Percentiles rank a stretch among this genome's conserved stretches.
These are phyloP conservation scores for Starmerella riodocensis DNA, from an alignment of 805 yeast species.

Conservation along the genomic window DNA sequence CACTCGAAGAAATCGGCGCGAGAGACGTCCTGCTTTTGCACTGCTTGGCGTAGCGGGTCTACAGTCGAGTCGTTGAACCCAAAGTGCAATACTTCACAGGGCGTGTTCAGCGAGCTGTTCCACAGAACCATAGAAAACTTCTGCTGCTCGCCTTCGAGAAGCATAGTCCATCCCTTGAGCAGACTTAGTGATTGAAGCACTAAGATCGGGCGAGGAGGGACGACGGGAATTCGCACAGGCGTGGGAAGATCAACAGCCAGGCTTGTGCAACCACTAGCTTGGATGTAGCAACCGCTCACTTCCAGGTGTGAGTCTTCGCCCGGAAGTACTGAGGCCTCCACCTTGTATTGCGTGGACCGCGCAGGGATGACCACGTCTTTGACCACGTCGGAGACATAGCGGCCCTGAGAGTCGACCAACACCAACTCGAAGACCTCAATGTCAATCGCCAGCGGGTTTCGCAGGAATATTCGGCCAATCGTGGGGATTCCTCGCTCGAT, in stretches of 20 bases:
- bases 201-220: conserved; percentile 47
- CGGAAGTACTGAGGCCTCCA: conserved; percentile 17
- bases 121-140: conserved; percentile 38
- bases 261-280: conserved; percentile 38
- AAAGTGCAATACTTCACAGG: conserved; percentile 45
- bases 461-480: conserved; percentile 44
- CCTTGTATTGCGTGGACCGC: conserved; percentile 15
- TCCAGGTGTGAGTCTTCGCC: conserved; percentile 38
- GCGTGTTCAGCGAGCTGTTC: conserved; percentile 42
- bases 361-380: conserved; percentile 25
- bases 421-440: conserved; percentile 37
- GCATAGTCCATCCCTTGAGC: conserved; percentile 55
- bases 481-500: conserved; percentile 52
- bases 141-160: conserved; percentile 62
- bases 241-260: conserved; percentile 28
- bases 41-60: conserved; percentile 45
- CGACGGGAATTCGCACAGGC: conserved; percentile 25
- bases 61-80: conserved; percentile 61
- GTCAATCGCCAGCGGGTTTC: conserved; percentile 72
- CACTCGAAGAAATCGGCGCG: conserved; percentile 59
- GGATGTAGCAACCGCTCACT: conserved; percentile 40
- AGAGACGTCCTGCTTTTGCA: conserved; percentile 35
- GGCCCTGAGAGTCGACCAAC: conserved; percentile 20
- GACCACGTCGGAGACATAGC: conserved; percentile 16
- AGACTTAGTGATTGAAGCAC: conserved; percentile 40